Evolutionary conservation across 1,284 basidiomycete genomes (phyloP).

Genomic region (Moesziomyces sp.): DNA sequence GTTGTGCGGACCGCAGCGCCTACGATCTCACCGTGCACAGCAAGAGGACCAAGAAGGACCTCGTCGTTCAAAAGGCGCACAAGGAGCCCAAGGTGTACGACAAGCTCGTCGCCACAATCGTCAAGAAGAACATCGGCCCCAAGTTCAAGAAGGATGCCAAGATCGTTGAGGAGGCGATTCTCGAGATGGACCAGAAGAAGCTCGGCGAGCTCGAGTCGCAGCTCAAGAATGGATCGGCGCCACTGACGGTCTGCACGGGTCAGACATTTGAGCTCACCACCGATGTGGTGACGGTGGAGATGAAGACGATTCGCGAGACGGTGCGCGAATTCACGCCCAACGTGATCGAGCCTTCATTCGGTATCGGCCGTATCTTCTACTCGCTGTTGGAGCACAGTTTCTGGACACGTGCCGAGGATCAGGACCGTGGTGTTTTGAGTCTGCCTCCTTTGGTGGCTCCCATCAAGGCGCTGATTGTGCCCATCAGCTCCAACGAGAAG

Average conservation of each 20-base stretch:
- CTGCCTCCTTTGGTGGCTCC: conserved; percentile 91
- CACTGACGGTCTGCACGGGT: conserved; percentile 69
- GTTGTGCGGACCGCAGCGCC: conserved; percentile 97
- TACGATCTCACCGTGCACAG: conserved; percentile 82
- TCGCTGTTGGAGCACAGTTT: conserved; percentile 93
- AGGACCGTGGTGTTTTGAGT: conserved; percentile 76
- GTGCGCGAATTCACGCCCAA: conserved; percentile 96
- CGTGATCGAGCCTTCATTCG: conserved; percentile 98
- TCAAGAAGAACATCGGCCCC: conserved; percentile 90
- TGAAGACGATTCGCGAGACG: conserved; percentile 88
- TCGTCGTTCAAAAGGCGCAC: conserved; percentile 85
- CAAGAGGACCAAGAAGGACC: conserved; percentile 71
- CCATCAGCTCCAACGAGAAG: conserved; percentile 87
- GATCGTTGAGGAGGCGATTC: conserved; percentile 77
- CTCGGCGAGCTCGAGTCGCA: conserved; percentile 79
- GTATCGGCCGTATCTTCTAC: conserved; percentile 95
- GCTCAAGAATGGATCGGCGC: conserved; percentile 75
- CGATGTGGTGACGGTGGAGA: conserved; percentile 82
- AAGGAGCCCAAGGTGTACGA: conserved; percentile 82
- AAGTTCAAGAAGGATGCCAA: conserved; percentile 87
- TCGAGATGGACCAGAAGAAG: conserved; percentile 77
- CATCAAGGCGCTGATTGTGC: conserved; percentile 94
- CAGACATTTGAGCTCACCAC: conserved; percentile 77
- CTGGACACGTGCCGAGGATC: conserved; percentile 88
- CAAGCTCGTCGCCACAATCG: conserved; percentile 80